A percentile compares a stretch with the other conserved stretches of the same genome.
Conservation (phyloP, 179 eudicot genomes). For the Gypsophila paniculata region DNA sequence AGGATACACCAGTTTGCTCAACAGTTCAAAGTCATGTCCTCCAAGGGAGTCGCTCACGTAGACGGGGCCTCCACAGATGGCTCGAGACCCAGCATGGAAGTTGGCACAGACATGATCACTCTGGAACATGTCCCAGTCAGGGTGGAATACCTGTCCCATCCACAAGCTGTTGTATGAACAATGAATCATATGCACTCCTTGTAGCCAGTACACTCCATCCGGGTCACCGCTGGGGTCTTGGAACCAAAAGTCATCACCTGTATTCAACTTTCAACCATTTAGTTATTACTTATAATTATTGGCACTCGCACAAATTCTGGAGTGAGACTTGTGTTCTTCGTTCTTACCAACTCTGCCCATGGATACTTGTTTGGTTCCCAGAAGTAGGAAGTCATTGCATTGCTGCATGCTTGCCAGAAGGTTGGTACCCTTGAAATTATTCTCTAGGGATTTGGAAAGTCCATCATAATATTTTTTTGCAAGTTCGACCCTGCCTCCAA, state of each 20-base stretch:
- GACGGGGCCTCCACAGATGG: slow-evolving; percentile 66
- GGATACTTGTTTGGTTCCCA: slow-evolving; percentile 57
- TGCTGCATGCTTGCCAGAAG: slow-evolving; percentile 65
- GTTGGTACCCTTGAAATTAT: slow-evolving; percentile 56
- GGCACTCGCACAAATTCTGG: too few relatives aligned
- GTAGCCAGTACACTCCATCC: slow-evolving; percentile 59
- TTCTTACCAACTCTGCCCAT: slow-evolving; percentile 63
- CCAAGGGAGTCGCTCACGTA: slow-evolving; percentile 58
- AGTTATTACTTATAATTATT: too few relatives aligned
- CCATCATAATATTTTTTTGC: slow-evolving; percentile 54
- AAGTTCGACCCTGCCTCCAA: slow-evolving; percentile 60
- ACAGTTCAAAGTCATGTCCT: slow-evolving; percentile 50
- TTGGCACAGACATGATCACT: slow-evolving; percentile 52
- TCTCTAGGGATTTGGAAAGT: slow-evolving; percentile 42
- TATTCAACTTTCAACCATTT: background rate
- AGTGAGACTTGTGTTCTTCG: too few relatives aligned
- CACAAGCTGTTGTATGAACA: slow-evolving; percentile 70
- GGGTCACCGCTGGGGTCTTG: slow-evolving; percentile 61
- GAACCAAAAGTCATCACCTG: slow-evolving; percentile 69
- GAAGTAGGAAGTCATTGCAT: slow-evolving; percentile 66
- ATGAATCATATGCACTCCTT: slow-evolving; percentile 68
- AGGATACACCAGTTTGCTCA: slow-evolving; percentile 44
- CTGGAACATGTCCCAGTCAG: slow-evolving; percentile 77
- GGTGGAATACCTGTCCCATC: slow-evolving; percentile 65
- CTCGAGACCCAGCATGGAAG: slow-evolving; percentile 62